These are phyloP conservation scores for Monosporascus sp. DNA, from an alignment of 2,329 filamentous ascomycete species.

Conservation along the genomic window DNA sequence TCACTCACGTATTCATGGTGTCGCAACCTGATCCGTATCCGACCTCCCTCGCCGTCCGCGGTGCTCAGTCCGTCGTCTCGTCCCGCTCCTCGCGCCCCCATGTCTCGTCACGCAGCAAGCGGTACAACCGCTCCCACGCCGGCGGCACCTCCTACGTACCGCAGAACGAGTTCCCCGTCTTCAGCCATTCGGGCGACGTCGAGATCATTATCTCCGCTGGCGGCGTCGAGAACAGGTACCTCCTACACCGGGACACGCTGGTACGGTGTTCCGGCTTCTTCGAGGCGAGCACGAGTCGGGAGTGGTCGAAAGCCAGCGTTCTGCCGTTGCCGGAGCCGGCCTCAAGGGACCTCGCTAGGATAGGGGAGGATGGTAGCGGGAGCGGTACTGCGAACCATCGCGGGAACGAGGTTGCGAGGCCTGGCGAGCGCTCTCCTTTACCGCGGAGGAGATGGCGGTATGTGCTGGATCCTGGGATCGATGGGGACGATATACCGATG, in stretches of 20 bases:
- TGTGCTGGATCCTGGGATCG: constrained; percentile 72
- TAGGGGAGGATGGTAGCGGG: constrained; percentile 40
- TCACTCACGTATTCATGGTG: constrained; percentile 44
- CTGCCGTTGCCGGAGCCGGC: constrained; percentile 28
- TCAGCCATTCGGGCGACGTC: constrained; percentile 85
- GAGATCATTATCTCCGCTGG: constrained; percentile 69
- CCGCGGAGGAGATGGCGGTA: constrained; percentile 72
- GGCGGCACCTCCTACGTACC: constrained; percentile 64
- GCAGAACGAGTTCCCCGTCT: constrained; percentile 90
- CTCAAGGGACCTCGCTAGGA: constrained; percentile 44
- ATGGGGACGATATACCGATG: constrained; percentile 76
- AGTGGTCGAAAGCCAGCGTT: constrained; percentile 57
- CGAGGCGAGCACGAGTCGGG: constrained; percentile 73
- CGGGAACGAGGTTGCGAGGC: constrained; percentile 30
- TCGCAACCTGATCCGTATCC: constrained; percentile 51
- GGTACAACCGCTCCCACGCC: constrained; percentile 76
- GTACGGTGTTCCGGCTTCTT: constrained; percentile 92
- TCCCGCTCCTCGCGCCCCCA: constrained; percentile 52
- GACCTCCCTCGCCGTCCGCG: constrained; percentile 52
- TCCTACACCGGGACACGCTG: constrained; percentile 81
- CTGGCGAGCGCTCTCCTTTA: constrained; percentile 28
- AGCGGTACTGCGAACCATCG: constrained; percentile 29
- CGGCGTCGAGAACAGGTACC: constrained; percentile 72
- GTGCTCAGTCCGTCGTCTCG: constrained; percentile 57
- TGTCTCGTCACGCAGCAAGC: constrained; percentile 50